Evolutionary conservation across 768 basidiomycete genomes (phyloP).

Genomic region (Neoboletus subvelutipes): DNA sequence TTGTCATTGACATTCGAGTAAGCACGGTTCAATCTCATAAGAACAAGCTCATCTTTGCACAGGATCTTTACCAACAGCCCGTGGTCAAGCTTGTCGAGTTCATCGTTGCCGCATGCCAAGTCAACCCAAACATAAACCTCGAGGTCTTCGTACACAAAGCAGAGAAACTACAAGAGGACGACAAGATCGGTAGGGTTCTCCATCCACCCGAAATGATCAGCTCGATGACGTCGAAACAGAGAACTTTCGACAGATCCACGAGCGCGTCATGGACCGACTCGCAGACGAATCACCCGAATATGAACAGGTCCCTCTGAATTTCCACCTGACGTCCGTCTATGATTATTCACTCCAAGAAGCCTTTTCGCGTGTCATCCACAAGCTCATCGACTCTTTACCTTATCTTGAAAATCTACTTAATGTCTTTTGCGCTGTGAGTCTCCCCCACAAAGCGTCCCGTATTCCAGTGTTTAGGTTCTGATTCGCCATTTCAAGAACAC

Average conservation of each 20-base stretch:
- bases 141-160: slow-evolving; percentile 97
- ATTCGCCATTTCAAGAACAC: slow-evolving; percentile 59
- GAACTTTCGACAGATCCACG: slow-evolving; percentile 88
- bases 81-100: slow-evolving; percentile 81
- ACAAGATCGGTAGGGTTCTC: slow-evolving; percentile 69
- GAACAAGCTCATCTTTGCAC: slow-evolving; percentile 7
- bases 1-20: slow-evolving; percentile 94
- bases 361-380: slow-evolving; percentile 87
- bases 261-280: slow-evolving; percentile 81
- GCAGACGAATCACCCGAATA: slow-evolving; percentile 74
- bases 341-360: slow-evolving; percentile 92
- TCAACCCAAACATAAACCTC: slow-evolving; percentile 74
- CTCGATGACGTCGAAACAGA: slow-evolving; percentile 47
- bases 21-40: slow-evolving; percentile 25
- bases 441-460: neutral
- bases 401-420: slow-evolving; percentile 88
- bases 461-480: neutral
- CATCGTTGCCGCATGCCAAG: slow-evolving; percentile 71
- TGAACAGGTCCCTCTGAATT: slow-evolving; percentile 77
- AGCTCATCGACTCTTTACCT: slow-evolving; percentile 79
- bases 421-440: slow-evolving; percentile 71
- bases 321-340: slow-evolving; percentile 90
- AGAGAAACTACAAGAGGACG: slow-evolving; percentile 87
- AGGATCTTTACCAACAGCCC: slow-evolving; percentile 85
- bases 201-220: neutral